A percentile compares a stretch with the other conserved stretches of the same genome.
Evolutionary conservation across 108 stramenopile species (phyloP).

Genomic region (Discostella stelligeroides): DNA sequence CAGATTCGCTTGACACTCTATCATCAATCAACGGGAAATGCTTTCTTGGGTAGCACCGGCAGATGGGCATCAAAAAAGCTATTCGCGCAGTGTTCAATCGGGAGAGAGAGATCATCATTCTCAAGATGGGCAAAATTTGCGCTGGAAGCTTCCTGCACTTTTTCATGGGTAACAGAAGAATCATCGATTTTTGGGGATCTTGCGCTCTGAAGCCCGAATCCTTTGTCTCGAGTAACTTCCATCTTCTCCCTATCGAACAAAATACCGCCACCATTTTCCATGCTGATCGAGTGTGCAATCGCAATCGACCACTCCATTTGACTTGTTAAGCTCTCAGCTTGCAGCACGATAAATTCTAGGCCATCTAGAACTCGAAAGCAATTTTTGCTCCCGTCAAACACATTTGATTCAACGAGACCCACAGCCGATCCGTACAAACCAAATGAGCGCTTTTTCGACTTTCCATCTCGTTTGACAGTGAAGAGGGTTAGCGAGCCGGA

Average conservation of each 20-base stretch:
- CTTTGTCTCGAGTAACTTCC: slow-evolving; percentile 3
- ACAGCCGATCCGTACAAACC: slow-evolving; percentile 41
- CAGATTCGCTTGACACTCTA: slow-evolving; percentile 28
- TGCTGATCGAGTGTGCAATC: slow-evolving; percentile 38
- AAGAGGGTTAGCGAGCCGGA: slow-evolving; percentile 26
- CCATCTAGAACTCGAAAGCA: slow-evolving; percentile 36
- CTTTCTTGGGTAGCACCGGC: background rate
- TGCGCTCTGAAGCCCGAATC: slow-evolving; percentile 3
- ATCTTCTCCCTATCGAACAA: slow-evolving; percentile 36
- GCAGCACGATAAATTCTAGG: slow-evolving; percentile 23
- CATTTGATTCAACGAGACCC: slow-evolving; percentile 24
- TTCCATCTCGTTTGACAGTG: slow-evolving; percentile 32
- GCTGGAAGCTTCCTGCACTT: slow-evolving; percentile 6
- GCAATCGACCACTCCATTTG: slow-evolving; percentile 34
- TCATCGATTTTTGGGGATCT: background rate
- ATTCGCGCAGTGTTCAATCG: slow-evolving; percentile 15
- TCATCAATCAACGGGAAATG: slow-evolving; percentile 24
- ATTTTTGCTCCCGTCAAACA: slow-evolving; percentile 14
- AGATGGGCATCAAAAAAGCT: slow-evolving; percentile 9
- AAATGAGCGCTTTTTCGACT: slow-evolving; percentile 25
- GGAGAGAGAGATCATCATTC: slow-evolving; percentile 11
- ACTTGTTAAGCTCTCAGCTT: slow-evolving; percentile 12
- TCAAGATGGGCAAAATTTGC: slow-evolving; percentile 28
- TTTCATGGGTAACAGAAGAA: slow-evolving; percentile 10
- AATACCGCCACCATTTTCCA: slow-evolving; percentile 44